Conservation (phyloP, 441 rosid species). For the Erysimum cheiri region DNA sequence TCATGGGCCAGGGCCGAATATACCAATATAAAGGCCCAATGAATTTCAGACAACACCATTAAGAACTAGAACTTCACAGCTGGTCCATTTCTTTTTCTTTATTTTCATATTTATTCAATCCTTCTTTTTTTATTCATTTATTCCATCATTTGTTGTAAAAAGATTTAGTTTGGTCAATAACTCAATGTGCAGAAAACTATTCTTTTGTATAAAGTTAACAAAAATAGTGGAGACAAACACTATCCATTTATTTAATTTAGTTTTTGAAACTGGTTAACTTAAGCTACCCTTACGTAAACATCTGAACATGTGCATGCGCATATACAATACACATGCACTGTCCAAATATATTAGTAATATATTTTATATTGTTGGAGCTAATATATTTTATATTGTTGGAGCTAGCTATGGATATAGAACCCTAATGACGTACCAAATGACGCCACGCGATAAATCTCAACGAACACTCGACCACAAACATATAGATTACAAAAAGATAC, state of each 20-base stretch:
- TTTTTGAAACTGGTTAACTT: background rate
- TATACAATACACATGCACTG: background rate
- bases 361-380: too few species aligned
- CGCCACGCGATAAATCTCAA: conserved; percentile 30
- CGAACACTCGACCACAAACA: conserved; percentile 37
- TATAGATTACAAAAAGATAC: conserved; percentile 18
- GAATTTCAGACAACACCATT: background rate
- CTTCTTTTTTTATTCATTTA: background rate
- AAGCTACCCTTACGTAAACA: conserved; percentile 13
- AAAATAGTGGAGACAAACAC: too few species aligned
- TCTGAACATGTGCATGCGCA: conserved; percentile 26
- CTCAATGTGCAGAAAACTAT: too few species aligned
- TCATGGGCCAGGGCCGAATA: background rate
- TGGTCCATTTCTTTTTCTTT: background rate
- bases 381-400: background rate
- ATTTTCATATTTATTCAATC: background rate
- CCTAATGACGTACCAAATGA: conserved; percentile 42
- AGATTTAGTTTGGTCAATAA: too few species aligned
- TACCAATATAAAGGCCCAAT: background rate
- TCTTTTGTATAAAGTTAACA: too few species aligned
- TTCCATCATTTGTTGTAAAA: background rate
- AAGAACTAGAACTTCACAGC: background rate
- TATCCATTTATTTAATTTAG: too few species aligned
- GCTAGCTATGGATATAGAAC: background rate
- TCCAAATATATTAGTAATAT: background rate